These are phyloP conservation scores for Apiospora phragmitis DNA, from an alignment of 2,329 filamentous ascomycete genomes.

Conservation along the genomic window DNA sequence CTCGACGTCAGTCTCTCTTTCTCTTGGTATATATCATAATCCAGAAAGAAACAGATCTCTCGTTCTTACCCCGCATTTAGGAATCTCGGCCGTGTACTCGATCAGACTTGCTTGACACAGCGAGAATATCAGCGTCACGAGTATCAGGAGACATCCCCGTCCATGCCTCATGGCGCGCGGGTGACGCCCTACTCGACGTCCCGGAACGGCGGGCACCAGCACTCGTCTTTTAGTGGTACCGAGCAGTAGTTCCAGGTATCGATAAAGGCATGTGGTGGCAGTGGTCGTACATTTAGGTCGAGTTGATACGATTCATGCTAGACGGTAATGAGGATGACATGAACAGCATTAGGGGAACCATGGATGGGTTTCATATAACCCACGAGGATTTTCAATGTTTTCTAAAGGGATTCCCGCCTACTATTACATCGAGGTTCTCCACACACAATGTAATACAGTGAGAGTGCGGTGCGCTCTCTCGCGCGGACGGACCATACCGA, in stretches of 20 bases:
- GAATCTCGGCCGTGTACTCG: not conserved
- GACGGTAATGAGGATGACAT: not conserved
- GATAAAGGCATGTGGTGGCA: not conserved
- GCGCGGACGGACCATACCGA: not conserved
- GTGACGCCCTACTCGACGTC: not conserved
- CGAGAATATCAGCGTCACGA: not conserved
- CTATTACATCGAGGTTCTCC: not conserved
- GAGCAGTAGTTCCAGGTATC: not conserved
- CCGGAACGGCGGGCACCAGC: not conserved
- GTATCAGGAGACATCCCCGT: not conserved
- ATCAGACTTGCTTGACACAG: conserved; percentile 4
- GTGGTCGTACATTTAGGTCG: not conserved
- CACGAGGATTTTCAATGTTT: not conserved
- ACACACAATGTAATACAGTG: not conserved
- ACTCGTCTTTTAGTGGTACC: not conserved
- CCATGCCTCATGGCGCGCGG: not conserved
- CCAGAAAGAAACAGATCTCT: not conserved
- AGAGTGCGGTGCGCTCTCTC: not conserved
- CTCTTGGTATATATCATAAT: not conserved
- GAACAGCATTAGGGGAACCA: not conserved
- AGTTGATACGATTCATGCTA: not conserved
- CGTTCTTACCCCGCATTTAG: not conserved
- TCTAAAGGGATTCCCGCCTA: not conserved
- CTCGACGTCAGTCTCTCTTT: not conserved
- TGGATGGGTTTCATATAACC: not conserved